Evolutionary conservation across 1,284 basidiomycete genomes (phyloP).

Genomic region (Rhodotorula sp.): DNA sequence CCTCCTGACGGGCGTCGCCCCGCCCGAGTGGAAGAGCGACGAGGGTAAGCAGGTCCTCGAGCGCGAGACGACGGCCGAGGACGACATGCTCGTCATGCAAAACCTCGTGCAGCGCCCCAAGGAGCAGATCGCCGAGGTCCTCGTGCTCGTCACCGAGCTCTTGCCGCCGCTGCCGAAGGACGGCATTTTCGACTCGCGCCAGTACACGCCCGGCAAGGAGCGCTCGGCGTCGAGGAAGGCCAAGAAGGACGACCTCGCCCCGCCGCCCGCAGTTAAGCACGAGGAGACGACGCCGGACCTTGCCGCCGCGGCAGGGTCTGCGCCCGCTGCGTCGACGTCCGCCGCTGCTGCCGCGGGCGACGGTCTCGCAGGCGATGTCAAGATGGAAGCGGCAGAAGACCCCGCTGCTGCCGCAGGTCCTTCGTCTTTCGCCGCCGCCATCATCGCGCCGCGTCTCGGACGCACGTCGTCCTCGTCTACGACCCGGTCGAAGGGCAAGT

Average conservation of each 20-base stretch:
- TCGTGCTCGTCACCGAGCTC: constrained; percentile 82
- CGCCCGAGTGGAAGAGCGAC: constrained; percentile 51
- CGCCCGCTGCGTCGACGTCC: not conserved
- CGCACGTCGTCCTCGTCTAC: constrained; percentile 17
- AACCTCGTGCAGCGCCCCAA: constrained; percentile 94
- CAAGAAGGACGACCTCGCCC: constrained; percentile 22
- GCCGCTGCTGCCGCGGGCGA: not conserved
- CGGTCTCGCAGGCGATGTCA: constrained; percentile 27
- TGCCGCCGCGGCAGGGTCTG: not conserved
- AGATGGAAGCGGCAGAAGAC: constrained; percentile 38
- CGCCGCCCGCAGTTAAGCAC: constrained; percentile 34
- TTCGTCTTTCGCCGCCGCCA: not conserved
- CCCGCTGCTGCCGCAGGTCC: not conserved
- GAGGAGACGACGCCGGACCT: constrained; percentile 38
- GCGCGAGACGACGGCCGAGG: constrained; percentile 39
- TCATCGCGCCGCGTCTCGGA: constrained; percentile 14
- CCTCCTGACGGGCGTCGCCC: constrained; percentile 89
- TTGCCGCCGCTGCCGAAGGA: constrained; percentile 75
- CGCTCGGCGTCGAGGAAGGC: constrained; percentile 17
- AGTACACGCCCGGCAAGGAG: constrained; percentile 37
- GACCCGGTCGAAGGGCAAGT: constrained; percentile 13
- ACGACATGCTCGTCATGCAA: constrained; percentile 95
- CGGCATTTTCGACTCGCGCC: constrained; percentile 46
- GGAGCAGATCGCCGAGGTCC: constrained; percentile 90
- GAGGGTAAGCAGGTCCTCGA: constrained; percentile 43